Conservation (phyloP, 805 yeast genomes). For the Kuraishia hungarica region DNA sequence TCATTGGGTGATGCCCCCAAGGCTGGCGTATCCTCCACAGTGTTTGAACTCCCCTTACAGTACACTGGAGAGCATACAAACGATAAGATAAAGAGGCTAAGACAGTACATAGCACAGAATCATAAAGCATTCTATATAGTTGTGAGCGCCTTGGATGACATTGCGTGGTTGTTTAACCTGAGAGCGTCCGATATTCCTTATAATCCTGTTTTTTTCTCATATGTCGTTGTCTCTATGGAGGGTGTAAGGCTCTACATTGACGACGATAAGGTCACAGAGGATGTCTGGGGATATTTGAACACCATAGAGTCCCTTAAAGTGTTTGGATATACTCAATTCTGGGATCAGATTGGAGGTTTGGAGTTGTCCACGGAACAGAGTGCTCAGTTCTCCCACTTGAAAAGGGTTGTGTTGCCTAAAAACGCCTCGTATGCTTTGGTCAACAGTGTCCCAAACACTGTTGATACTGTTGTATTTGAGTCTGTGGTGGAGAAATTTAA, state of each 20-base stretch:
- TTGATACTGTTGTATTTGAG: conserved; percentile 7
- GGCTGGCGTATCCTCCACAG: conserved; percentile 14
- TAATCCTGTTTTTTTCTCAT: conserved; percentile 74
- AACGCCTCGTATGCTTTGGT: conserved; percentile 4
- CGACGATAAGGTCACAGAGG: conserved; percentile 27
- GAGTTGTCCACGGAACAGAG: conserved; percentile 6
- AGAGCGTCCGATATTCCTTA: conserved; percentile 73
- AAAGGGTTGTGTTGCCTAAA: conserved; percentile 4
- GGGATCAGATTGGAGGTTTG: conserved; percentile 33
- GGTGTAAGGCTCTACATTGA: conserved; percentile 47
- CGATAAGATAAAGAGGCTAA: conserved; percentile 21
- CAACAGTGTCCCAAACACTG: conserved; percentile 2
- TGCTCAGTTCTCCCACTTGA: not conserved
- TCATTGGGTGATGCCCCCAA: conserved; percentile 24
- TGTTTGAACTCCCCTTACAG: conserved; percentile 24
- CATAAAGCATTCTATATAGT: conserved; percentile 36
- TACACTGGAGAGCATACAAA: conserved; percentile 27
- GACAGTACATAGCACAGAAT: not conserved
- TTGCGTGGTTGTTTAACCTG: conserved; percentile 80
- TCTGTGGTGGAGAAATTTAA: conserved; percentile 54
- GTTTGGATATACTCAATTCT: conserved; percentile 45
- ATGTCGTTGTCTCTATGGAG: conserved; percentile 25
- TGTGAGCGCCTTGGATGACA: conserved; percentile 68
- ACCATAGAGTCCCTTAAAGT: conserved; percentile 23
- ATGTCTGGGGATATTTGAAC: conserved; percentile 14